Evolutionary conservation across 441 rosid species (phyloP), one percentile per base, ranked within the genome.

Genomic region (Lepidium campestre): DNA sequence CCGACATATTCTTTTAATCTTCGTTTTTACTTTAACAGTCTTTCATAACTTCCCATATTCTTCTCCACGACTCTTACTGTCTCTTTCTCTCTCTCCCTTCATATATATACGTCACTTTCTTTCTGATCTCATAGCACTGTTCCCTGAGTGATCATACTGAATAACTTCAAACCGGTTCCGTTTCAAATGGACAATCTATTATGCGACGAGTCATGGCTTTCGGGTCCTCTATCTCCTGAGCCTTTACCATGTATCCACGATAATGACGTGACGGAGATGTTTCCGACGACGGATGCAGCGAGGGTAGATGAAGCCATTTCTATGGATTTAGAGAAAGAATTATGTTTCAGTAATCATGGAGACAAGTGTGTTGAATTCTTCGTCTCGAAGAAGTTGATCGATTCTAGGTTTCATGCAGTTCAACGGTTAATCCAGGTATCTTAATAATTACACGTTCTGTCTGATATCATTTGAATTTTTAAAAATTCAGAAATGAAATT

Each of bases 161-260:
- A 56, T 0, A 50, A 37, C 50, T 57, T 25, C 4, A 66, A 56
- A 65, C 22, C 31, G 48, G 67, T 60, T 22, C 0, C 3, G 58
- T 36, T 23, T 4, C 0, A 6, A 41, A 86, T 84, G 92, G 93
- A 89, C 67, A 72, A 69, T 57, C 77, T 91, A 79, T 84, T 87
- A 50, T 91, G 96, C 59, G 86, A 91, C 53, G 98, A 91, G 77
- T 73, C 61, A 13, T 87, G 86, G 93, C 82, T 81, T 35, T 75
- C 84, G 15, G 34, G 65, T 70, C 75, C 90, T 29, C 10, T 57
- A 34, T 53, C 75, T 39, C 71, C 76, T 31, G 79, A 56, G 41
- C 14, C 32, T 49, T 23, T 11, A 8, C 57, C 66, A 58, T 77
- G 35, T 12, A 11, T 37, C 69, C n/a, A 7, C 10, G 62, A 52